These are phyloP conservation scores for Casuarina equisetifolia DNA, from an alignment of 306 rosid species.

Conservation along the genomic window DNA sequence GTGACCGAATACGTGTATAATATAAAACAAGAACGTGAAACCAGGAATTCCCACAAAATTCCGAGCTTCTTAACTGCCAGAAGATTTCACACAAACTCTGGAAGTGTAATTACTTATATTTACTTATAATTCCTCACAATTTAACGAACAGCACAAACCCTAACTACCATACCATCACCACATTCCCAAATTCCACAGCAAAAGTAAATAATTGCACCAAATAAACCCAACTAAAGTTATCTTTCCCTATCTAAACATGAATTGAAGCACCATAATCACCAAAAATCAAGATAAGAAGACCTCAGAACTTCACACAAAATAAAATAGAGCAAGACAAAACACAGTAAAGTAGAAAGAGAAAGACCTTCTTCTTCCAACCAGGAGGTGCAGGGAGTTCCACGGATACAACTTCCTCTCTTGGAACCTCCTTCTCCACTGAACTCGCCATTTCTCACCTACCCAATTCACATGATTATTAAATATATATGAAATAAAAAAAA, in stretches of 20 bases:
- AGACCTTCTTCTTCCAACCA: slow-evolving; percentile 94
- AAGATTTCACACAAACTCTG: slow-evolving; percentile 23
- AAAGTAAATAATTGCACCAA: slow-evolving; percentile 30
- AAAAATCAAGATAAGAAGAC: slow-evolving; percentile 17
- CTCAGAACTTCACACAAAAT: slow-evolving; percentile 9
- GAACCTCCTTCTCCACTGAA: slow-evolving; percentile 64
- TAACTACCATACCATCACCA: slow-evolving; percentile 23
- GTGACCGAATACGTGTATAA: neutral
- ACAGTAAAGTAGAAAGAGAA: neutral
- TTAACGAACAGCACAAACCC: slow-evolving; percentile 40
- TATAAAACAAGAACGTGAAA: neutral
- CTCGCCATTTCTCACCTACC: slow-evolving; percentile 79
- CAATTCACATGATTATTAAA: slow-evolving; percentile 33
- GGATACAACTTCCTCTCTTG: slow-evolving; percentile 68
- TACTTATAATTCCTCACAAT: slow-evolving; percentile 33
- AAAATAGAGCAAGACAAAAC: neutral
- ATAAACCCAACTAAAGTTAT: slow-evolving; percentile 18
- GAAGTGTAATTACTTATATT: slow-evolving; percentile 18
- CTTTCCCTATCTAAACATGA: slow-evolving; percentile 23
- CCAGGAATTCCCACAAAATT: slow-evolving; percentile 21
- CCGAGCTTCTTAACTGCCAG: slow-evolving; percentile 24
- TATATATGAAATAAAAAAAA: neutral
- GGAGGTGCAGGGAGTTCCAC: slow-evolving; percentile 92
- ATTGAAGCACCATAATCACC: slow-evolving; percentile 8
- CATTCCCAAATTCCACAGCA: slow-evolving; percentile 32